These are phyloP conservation scores for Sarcodon aspratus DNA, from an alignment of 768 basidiomycete species.

Conservation along the genomic window DNA sequence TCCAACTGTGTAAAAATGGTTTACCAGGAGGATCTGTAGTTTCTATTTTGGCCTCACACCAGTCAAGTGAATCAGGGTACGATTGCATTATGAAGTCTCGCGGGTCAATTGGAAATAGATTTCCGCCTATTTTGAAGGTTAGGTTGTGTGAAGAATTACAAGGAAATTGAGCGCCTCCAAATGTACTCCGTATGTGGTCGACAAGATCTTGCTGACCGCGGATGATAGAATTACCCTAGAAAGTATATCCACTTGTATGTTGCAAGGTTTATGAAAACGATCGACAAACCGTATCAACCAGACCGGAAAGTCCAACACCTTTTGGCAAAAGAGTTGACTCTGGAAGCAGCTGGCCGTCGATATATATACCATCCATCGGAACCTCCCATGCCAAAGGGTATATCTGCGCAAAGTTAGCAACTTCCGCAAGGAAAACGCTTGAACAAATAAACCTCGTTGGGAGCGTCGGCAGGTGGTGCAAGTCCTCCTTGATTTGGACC, in stretches of 20 bases:
- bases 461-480: constrained; percentile 39
- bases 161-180: constrained; percentile 35
- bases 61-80: constrained; percentile 20
- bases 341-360: constrained; percentile 53
- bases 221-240: constrained; percentile 64
- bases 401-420: constrained; percentile 7
- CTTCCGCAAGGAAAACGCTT: background rate
- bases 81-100: constrained; percentile 51
- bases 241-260: background rate
- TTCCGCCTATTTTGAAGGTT: constrained; percentile 57
- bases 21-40: constrained; percentile 50
- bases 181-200: constrained; percentile 25
- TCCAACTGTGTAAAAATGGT: constrained; percentile 67
- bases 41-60: constrained; percentile 45
- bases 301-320: constrained; percentile 43
- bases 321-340: constrained; percentile 38
- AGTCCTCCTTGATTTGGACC: constrained; percentile 39
- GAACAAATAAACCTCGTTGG: constrained; percentile 39
- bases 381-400: constrained; percentile 49
- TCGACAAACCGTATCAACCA: constrained; percentile 56
- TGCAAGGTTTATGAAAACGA: background rate
- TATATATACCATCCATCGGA: constrained; percentile 55
- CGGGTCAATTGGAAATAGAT: constrained; percentile 62
- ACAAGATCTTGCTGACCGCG: constrained; percentile 66
- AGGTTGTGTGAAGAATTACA: constrained; percentile 54